A percentile compares a stretch with the other conserved stretches of the same genome.
phyloP scores from a whole-genome alignment of 768 basidiomycete genomes.

The Lyophyllum atratum region DNA sequence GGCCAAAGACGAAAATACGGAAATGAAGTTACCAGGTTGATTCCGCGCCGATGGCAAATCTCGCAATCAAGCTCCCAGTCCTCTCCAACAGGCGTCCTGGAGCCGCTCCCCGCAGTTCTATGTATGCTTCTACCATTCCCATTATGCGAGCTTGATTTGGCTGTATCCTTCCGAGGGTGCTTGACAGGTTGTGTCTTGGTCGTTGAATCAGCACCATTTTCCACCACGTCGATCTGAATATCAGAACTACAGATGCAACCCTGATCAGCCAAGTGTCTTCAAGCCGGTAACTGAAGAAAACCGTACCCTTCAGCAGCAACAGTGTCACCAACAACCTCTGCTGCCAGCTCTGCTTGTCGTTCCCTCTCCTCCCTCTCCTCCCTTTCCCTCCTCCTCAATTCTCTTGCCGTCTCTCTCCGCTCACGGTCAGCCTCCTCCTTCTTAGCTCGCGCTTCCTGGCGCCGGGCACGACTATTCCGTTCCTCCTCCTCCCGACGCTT shows the following conservation, averaged over 20 bases:
- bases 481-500: conserved; percentile 68
- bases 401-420: conserved; percentile 60
- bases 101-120: conserved; percentile 29
- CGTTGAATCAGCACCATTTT: background rate
- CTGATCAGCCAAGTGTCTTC: background rate
- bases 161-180: conserved; percentile 8
- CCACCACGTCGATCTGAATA: conserved; percentile 9
- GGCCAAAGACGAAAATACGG: background rate
- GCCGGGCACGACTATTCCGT: conserved; percentile 61
- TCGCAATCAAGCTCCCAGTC: conserved; percentile 92
- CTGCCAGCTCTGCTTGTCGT: conserved; percentile 29
- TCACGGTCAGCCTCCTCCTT: conserved; percentile 58
- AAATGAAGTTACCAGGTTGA: conserved; percentile 61
- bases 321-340: conserved; percentile 17
- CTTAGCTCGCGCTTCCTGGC: conserved; percentile 56
- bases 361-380: conserved; percentile 41
- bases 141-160: background rate
- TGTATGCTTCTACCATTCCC: background rate
- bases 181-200: conserved; percentile 2
- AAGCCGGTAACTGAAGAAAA: background rate
- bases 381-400: conserved; percentile 50
- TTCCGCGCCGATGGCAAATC: conserved; percentile 70
- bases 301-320: conserved; percentile 10
- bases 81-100: conserved; percentile 56
- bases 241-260: background rate